Conservation (phyloP, 371 early-diverging fungal species). For the Rhizopus arrhizus region DNA sequence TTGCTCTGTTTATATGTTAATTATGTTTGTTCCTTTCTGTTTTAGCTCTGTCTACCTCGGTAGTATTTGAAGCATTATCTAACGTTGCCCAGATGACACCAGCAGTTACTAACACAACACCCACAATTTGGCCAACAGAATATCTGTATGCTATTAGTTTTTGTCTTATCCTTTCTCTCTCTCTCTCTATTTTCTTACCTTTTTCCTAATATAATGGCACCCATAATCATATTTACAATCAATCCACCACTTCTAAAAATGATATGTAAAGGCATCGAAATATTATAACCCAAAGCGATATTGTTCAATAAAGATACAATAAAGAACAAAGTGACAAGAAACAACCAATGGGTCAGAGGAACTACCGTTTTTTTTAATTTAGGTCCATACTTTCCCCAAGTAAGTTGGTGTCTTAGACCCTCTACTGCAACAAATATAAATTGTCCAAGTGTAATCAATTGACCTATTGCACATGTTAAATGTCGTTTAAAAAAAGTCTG, state of each 20-base stretch:
- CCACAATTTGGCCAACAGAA: slow-evolving; percentile 42
- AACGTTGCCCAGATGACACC: slow-evolving; percentile 79
- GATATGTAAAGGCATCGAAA: slow-evolving; percentile 88
- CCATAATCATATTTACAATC: slow-evolving; percentile 83
- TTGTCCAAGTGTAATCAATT: slow-evolving; percentile 86
- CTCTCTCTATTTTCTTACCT: slow-evolving; percentile 41
- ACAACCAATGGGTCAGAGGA: slow-evolving; percentile 73
- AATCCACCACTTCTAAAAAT: slow-evolving; percentile 86
- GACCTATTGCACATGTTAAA: slow-evolving; percentile 37
- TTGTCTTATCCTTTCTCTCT: neutral
- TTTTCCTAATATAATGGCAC: slow-evolving; percentile 70
- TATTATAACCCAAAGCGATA: slow-evolving; percentile 75
- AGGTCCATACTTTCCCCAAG: slow-evolving; percentile 55
- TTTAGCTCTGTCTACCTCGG: slow-evolving; percentile 12
- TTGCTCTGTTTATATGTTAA: slow-evolving; percentile 16
- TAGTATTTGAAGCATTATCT: slow-evolving; percentile 32
- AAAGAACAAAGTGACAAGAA: slow-evolving; percentile 80
- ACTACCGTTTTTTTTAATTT: slow-evolving; percentile 65
- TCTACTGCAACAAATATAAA: slow-evolving; percentile 78
- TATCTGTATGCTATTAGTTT: slow-evolving; percentile 22
- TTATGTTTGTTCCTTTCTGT: neutral
- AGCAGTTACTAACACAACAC: slow-evolving; percentile 77
- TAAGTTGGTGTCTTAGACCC: slow-evolving; percentile 67
- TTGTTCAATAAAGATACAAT: slow-evolving; percentile 82
- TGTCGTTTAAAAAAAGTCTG: too few relatives aligned